Evolutionary conservation across 108 stramenopile genomes (phyloP).

Genomic region (Conticribra weissflogii): DNA sequence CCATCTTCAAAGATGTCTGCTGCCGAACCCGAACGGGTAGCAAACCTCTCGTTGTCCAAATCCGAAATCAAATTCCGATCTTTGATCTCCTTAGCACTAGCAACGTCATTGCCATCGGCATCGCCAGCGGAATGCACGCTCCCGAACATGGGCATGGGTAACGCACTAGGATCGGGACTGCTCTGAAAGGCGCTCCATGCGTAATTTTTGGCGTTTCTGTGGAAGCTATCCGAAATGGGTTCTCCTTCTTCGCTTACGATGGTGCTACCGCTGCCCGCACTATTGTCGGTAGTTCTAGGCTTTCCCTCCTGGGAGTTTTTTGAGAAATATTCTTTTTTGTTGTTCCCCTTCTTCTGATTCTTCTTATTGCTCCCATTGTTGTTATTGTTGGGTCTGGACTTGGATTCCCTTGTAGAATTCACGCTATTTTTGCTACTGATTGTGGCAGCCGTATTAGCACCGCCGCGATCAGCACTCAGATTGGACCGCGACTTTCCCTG

Average conservation of each 20-base stretch:
- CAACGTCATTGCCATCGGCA: conserved; percentile 18
- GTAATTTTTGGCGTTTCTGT: conserved; percentile 50
- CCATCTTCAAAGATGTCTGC: conserved; percentile 6
- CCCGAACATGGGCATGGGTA: conserved; percentile 38
- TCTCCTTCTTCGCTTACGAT: background rate
- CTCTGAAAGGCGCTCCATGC: conserved; percentile 89
- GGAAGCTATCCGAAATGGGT: background rate
- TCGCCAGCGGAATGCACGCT: conserved; percentile 29
- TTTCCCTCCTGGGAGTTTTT: background rate
- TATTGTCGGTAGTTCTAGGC: conserved; percentile 1
- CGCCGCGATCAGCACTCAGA: too few relatives aligned
- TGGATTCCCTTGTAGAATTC: background rate
- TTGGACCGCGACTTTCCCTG: background rate
- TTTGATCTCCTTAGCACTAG: background rate
- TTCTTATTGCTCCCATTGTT: conserved; percentile 23
- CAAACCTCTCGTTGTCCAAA: conserved; percentile 3
- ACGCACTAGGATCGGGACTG: conserved; percentile 75
- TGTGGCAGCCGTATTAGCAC: background rate
- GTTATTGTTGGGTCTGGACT: background rate
- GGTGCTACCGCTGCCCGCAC: background rate
- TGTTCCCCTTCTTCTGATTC: conserved; percentile 26
- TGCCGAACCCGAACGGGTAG: conserved; percentile 3
- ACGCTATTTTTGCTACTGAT: background rate
- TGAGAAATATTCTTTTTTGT: background rate
- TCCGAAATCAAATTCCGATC: background rate